Conservation (phyloP, 495 filamentous ascomycete genomes). For the Pseudevernia furfuracea region DNA sequence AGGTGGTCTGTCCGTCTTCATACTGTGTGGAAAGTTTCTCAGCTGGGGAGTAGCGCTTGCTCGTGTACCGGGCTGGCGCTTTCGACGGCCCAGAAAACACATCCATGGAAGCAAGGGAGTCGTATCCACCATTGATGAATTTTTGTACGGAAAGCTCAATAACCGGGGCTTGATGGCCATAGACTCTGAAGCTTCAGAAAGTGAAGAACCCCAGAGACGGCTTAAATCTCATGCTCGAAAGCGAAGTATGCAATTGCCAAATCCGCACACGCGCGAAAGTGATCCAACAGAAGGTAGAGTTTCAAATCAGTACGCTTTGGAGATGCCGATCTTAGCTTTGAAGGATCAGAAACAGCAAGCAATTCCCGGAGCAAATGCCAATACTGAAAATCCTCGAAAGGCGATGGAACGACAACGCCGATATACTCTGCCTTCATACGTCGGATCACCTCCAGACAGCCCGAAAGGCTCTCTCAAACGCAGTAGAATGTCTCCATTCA, state of each 20-base stretch:
- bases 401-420: slow-evolving; percentile 18
- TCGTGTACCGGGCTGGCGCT: slow-evolving; percentile 84
- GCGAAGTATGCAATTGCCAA: background rate
- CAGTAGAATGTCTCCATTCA: slow-evolving; percentile 4
- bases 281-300: background rate
- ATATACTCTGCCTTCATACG: slow-evolving; percentile 24
- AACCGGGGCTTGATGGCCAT: slow-evolving; percentile 32
- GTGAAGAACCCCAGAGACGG: slow-evolving; percentile 28
- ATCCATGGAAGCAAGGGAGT: slow-evolving; percentile 35
- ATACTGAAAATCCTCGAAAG: background rate
- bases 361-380: background rate
- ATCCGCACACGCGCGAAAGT: background rate
- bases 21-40: slow-evolving; percentile 67
- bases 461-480: background rate
- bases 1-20: slow-evolving; percentile 69
- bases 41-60: slow-evolving; percentile 80
- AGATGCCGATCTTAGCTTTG: background rate
- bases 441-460: slow-evolving; percentile 4
- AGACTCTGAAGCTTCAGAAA: slow-evolving; percentile 41
- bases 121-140: slow-evolving; percentile 45
- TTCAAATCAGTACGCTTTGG: background rate
- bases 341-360: slow-evolving; percentile 1
- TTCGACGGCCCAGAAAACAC: slow-evolving; percentile 37
- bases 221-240: background rate
- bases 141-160: slow-evolving; percentile 40